Percentiles rank a stretch among this genome's conserved stretches.
phyloP scores from a whole-genome alignment of 2,329 filamentous ascomycete species.

The Paecilomyces sp. region DNA sequence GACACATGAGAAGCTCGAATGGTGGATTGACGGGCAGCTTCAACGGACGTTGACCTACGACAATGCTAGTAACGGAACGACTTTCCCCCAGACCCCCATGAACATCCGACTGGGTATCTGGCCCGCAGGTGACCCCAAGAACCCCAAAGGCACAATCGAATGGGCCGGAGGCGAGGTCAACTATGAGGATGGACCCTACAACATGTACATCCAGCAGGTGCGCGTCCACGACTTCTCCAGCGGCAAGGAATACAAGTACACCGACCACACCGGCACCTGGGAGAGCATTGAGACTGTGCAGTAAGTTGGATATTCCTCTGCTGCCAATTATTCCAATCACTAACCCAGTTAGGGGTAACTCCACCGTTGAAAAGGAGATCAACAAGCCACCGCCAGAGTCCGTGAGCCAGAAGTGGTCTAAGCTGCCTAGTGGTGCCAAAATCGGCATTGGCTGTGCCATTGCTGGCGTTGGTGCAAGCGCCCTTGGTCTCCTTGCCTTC shows the following conservation, averaged over 20 bases:
- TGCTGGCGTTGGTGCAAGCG: slow-evolving; percentile 24
- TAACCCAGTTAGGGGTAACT: slow-evolving; percentile 52
- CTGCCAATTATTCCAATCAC: neutral
- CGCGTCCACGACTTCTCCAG: slow-evolving; percentile 53
- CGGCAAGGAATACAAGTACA: slow-evolving; percentile 59
- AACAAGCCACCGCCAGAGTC: slow-evolving; percentile 28
- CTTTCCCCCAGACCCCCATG: slow-evolving; percentile 68
- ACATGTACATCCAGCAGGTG: slow-evolving; percentile 63
- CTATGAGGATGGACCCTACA: slow-evolving; percentile 60
- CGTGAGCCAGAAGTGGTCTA: slow-evolving; percentile 34
- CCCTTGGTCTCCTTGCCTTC: slow-evolving; percentile 31
- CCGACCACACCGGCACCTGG: slow-evolving; percentile 55
- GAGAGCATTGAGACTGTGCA: slow-evolving; percentile 55
- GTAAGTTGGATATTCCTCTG: slow-evolving; percentile 19
- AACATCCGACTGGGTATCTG: slow-evolving; percentile 63
- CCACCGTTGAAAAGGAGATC: slow-evolving; percentile 39
- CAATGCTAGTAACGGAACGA: slow-evolving; percentile 49
- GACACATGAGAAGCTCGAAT: slow-evolving; percentile 57
- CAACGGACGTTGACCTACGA: slow-evolving; percentile 56
- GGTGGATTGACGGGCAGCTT: slow-evolving; percentile 56
- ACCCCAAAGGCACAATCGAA: slow-evolving; percentile 44
- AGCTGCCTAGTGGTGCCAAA: slow-evolving; percentile 41
- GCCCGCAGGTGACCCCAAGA: slow-evolving; percentile 50
- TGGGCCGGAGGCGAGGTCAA: slow-evolving; percentile 67
- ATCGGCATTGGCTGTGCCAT: slow-evolving; percentile 39